Conservation (phyloP, 106 monocot species). For the Platanthera guangdongensis region DNA sequence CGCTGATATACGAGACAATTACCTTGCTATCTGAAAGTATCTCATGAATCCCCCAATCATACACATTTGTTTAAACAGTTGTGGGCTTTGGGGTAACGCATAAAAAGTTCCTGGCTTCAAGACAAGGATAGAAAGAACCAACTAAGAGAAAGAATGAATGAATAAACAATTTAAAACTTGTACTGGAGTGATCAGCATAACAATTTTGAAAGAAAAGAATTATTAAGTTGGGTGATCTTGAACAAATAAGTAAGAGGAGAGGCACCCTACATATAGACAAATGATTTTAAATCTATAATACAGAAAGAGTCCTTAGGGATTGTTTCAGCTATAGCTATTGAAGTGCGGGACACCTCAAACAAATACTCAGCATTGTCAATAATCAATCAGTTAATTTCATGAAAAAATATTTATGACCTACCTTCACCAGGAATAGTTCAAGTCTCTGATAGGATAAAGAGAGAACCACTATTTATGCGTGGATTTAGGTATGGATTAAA, state of each 20-base stretch:
- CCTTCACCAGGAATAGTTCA: background rate
- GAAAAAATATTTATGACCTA: background rate
- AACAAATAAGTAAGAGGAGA: background rate
- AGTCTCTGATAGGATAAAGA: background rate
- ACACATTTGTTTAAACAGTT: conserved; percentile 98
- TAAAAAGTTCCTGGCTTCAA: conserved; percentile 98
- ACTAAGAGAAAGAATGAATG: background rate
- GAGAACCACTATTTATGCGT: background rate
- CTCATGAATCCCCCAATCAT: conserved; percentile 91
- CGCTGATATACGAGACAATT: background rate
- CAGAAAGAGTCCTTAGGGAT: background rate
- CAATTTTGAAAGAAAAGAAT: background rate
- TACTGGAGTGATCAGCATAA: background rate
- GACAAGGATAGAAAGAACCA: conserved; percentile 26
- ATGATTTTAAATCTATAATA: background rate
- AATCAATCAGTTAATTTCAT: background rate
- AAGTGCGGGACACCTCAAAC: background rate
- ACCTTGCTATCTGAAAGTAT: conserved; percentile 98
- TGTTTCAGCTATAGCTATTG: background rate
- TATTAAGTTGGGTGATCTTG: background rate
- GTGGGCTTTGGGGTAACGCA: conserved; percentile 98
- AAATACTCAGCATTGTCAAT: too few relatives aligned
- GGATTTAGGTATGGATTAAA: background rate
- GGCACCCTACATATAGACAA: background rate
- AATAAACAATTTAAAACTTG: background rate